Base-by-base conservation (phyloP, 768 basidiomycete species). In the Lentinula sp. region DNA sequence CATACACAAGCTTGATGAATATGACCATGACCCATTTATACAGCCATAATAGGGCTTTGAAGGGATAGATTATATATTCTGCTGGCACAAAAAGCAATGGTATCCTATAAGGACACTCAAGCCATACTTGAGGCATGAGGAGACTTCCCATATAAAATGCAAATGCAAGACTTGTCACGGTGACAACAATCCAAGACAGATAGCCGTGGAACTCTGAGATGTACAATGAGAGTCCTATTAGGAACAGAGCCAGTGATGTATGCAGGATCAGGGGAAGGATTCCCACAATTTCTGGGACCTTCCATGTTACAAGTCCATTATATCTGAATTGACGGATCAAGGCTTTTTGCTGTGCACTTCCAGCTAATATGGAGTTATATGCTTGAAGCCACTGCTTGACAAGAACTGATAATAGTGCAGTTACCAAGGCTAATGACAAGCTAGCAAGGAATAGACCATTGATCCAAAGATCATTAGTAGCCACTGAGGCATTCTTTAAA, bases 341-440 rank as follows among this genome's bases (percentile, higher is more conserved):
- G 15, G 55, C 61, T 12, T 20, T 35, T 15, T 61, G 32, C 16
- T 45, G 32, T 0, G 60, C 60, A 35, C 39, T 52, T 15, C 60
- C 60, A 23, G 51, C 20, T 4, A 28, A 41, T 28, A 33, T 43
- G 6, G 23, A 15, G 3, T 16, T 57, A 33, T 61, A 61, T 9
- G 41, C n/a, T 32, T 55, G 56, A 33, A 61, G 42, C 61, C 61
- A 61, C 42, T 61, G 60, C 39, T 61, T 61, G 35, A 52, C 60
- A 9, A 61, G 39, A n/a, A 61, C 50, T 9, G 28, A 61, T 56
- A 16, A 53, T 18, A 41, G 46, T 37, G 37, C 6, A 37, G 37
- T 33, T 5, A 18, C 28, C 9, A 60, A 18, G 18, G 35, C 39
- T 8, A 39, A 33, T 12, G 60, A 32, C 15, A 61, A 56, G 32